Evolutionary conservation across 202 grass and related monocot genomes (phyloP).

Genomic region (Brachypodium distachyon): DNA sequence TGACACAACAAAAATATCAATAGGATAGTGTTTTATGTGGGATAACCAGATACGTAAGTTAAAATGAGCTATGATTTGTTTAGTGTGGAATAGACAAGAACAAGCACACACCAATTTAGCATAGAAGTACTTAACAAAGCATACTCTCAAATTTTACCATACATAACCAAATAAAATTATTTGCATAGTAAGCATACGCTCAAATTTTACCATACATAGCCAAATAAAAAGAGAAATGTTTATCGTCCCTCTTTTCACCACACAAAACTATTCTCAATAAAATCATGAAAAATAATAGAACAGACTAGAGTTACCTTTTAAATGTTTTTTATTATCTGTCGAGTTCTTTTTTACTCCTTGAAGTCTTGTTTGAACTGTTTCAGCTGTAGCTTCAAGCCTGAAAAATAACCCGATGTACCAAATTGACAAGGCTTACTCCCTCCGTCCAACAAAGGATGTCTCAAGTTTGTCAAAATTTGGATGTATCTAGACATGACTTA

Average conservation of each 20-base stretch:
- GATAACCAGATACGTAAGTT: background rate
- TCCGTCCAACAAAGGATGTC: too few species aligned
- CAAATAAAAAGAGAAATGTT: background rate
- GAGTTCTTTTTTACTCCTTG: background rate
- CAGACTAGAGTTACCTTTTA: background rate
- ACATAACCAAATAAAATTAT: background rate
- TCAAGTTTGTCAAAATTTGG: too few species aligned
- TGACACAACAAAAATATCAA: background rate
- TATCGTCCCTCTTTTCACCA: too few species aligned
- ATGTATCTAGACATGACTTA: too few species aligned
- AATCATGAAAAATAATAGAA: too few species aligned
- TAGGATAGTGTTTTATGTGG: background rate
- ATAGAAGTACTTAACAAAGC: background rate
- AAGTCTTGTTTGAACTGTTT: background rate
- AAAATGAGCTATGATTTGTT: background rate
- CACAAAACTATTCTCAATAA: too few species aligned
- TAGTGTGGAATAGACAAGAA: background rate
- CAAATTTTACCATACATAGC: background rate
- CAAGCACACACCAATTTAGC: background rate
- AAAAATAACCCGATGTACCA: background rate
- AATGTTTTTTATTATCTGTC: background rate
- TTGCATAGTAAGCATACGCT: background rate
- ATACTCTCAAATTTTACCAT: background rate
- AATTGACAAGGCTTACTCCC: background rate
- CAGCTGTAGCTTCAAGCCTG: background rate